Evolutionary conservation across 1,284 basidiomycete genomes (phyloP).

Genomic region (Vanrija sp.): DNA sequence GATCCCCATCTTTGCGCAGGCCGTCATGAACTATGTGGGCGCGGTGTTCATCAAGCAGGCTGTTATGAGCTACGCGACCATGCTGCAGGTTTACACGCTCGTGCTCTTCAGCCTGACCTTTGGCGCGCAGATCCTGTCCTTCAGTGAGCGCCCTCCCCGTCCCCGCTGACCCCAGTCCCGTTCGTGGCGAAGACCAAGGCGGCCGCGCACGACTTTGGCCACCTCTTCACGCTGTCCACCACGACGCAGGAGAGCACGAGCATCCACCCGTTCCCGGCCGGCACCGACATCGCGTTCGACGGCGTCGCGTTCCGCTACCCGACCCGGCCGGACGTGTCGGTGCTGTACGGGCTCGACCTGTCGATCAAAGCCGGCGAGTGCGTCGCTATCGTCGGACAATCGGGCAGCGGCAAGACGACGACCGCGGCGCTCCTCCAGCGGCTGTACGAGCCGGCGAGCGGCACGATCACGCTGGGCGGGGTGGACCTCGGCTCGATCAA

Average conservation of each 20-base stretch:
- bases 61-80: slow-evolving; percentile 77
- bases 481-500: slow-evolving; percentile 59
- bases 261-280: slow-evolving; percentile 59
- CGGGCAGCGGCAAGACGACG: slow-evolving; percentile 86
- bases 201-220: slow-evolving; percentile 72
- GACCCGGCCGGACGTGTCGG: slow-evolving; percentile 64
- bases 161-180: slow-evolving; percentile 56
- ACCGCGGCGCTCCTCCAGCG: slow-evolving; percentile 76
- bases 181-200: slow-evolving; percentile 72
- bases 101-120: slow-evolving; percentile 92
- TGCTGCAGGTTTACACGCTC: slow-evolving; percentile 85
- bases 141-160: slow-evolving; percentile 59
- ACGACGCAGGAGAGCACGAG: slow-evolving; percentile 66
- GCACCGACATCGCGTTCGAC: slow-evolving; percentile 63
- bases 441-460: slow-evolving; percentile 71
- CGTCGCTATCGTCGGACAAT: slow-evolving; percentile 81
- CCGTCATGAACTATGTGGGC: slow-evolving; percentile 84
- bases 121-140: slow-evolving; percentile 79
- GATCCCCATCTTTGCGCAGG: slow-evolving; percentile 78
- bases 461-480: slow-evolving; percentile 56
- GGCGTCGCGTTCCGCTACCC: slow-evolving; percentile 79
- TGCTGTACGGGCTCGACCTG: slow-evolving; percentile 66
- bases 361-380: slow-evolving; percentile 66
- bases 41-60: slow-evolving; percentile 74
- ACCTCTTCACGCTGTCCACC: slow-evolving; percentile 58